Evolutionary conservation across 768 basidiomycete genomes (phyloP), one percentile per base, ranked within the genome.

Genomic region (Tylopilus subfusipes): DNA sequence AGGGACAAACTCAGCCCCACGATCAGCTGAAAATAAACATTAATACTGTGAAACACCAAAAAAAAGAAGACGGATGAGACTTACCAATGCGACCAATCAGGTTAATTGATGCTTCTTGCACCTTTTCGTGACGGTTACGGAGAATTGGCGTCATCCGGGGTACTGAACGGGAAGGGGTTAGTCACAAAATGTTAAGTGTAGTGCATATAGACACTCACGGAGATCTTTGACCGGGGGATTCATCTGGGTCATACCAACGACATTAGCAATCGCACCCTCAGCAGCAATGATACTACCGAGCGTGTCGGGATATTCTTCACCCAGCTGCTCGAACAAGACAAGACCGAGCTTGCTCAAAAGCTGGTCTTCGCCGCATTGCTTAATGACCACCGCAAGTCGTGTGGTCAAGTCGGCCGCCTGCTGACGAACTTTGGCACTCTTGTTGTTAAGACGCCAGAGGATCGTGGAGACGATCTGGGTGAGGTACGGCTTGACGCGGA

Each of bases 201-300:
- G 39, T 24, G 38, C 21, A 54, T 22, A 0, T 10, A 39, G 55
- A 49, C 12, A 86, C 95, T 83, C 72, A 97, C 95, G 70, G 54
- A 99, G 85, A 81, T 99, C 97, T 72, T 99, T 99, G 25, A 99
- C 95, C 0, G 97, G 97, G 14, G 97, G 97, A 70, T 97, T 98
- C 97, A 99, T 99, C 71, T 98, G 93, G 11, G 97, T 97, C 97
- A 98, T 99, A 73, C 97, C 97, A 58, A 99, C 97, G 47, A 98
- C 97, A 64, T 98, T 98, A 60, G 97, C 97, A 65, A 99, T 98
- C 45, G 97, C 97, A 59, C 93, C 96, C 66, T 94, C 93, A 42
- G 97, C 97, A 45, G 96, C 95, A 71, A 98, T 99, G 72, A 99
- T 96, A 76, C 96, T 98, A 69, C 97, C 97, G 31, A 99, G 82